phyloP scores from a whole-genome alignment of 2,329 filamentous ascomycete species.

The Helotiales sp. region DNA sequence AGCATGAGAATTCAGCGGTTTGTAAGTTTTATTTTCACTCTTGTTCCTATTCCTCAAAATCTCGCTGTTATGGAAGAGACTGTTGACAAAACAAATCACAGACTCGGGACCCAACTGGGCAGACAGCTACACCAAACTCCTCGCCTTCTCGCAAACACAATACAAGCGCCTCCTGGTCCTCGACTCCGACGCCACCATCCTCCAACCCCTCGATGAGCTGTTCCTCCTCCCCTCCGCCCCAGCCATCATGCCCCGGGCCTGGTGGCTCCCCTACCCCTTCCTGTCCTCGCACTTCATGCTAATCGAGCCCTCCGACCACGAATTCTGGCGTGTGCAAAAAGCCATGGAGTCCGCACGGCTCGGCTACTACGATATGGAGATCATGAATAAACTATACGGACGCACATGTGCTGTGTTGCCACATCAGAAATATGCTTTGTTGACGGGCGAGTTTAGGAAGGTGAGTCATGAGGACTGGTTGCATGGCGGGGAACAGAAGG shows the following conservation, averaged over 20 bases:
- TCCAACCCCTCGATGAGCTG: slow-evolving; percentile 60
- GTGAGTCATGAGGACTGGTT: slow-evolving; percentile 52
- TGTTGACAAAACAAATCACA: slow-evolving; percentile 12
- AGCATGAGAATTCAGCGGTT: slow-evolving; percentile 45
- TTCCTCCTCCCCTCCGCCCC: slow-evolving; percentile 59
- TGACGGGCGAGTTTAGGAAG: slow-evolving; percentile 60
- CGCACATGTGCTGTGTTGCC: slow-evolving; percentile 53
- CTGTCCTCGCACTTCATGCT: slow-evolving; percentile 63
- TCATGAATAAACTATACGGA: slow-evolving; percentile 41
- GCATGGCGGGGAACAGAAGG: slow-evolving; percentile 49
- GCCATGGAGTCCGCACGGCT: slow-evolving; percentile 33
- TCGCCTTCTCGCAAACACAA: slow-evolving; percentile 69
- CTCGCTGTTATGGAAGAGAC: background rate
- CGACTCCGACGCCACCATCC: slow-evolving; percentile 36
- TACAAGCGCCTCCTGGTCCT: slow-evolving; percentile 48
- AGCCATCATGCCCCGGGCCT: slow-evolving; percentile 65
- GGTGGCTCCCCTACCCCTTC: slow-evolving; percentile 56
- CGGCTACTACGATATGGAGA: slow-evolving; percentile 64
- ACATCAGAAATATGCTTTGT: slow-evolving; percentile 58
- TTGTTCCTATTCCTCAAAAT: too few species aligned
- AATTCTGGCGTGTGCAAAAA: slow-evolving; percentile 48
- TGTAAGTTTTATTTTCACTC: slow-evolving; percentile 38
- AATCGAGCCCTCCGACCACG: slow-evolving; percentile 57
- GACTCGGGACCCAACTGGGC: slow-evolving; percentile 32
- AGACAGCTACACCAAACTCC: slow-evolving; percentile 66